These are phyloP conservation scores for Lophium mytilinum DNA, from an alignment of 495 filamentous ascomycete species.

Conservation along the genomic window DNA sequence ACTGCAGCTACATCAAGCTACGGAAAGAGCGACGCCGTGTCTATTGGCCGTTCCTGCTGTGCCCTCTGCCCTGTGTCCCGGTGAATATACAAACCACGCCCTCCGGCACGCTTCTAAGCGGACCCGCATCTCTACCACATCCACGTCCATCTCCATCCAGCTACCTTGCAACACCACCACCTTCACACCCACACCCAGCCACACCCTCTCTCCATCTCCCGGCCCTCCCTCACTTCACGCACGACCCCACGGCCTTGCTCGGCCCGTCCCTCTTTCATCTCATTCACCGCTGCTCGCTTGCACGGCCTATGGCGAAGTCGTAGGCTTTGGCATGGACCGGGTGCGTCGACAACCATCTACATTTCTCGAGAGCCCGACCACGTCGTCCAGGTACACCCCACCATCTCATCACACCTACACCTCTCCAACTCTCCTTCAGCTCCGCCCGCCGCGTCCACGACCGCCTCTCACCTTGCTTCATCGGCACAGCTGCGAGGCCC, in stretches of 20 bases:
- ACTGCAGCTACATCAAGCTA: too few relatives aligned
- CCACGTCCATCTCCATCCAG: not conserved
- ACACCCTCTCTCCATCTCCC: not conserved
- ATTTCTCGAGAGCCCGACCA: constrained; percentile 19
- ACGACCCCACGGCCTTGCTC: not conserved
- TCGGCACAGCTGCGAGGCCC: constrained; percentile 25
- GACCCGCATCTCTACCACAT: not conserved
- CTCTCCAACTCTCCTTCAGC: not conserved
- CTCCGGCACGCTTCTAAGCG: not conserved
- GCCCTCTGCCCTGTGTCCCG: too few relatives aligned
- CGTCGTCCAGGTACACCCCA: constrained; percentile 22
- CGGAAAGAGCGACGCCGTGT: too few relatives aligned
- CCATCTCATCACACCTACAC: constrained; percentile 15
- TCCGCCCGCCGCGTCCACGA: constrained; percentile 4
- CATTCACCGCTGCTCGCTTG: constrained; percentile 18
- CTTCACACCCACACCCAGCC: not conserved
- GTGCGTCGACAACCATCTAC: constrained; percentile 22
- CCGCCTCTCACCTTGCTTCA: constrained; percentile 17
- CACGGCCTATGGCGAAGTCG: constrained; percentile 26
- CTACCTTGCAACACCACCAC: not conserved
- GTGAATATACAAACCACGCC: not conserved
- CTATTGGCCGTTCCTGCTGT: too few relatives aligned
- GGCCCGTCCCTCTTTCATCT: not conserved
- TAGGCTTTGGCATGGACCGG: constrained; percentile 22
- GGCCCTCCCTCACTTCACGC: not conserved